Percentiles rank a stretch among this genome's conserved stretches.
phyloP scores from a whole-genome alignment of 371 early-diverging fungal species.

The Rhizoclosmatium hyalinum region DNA sequence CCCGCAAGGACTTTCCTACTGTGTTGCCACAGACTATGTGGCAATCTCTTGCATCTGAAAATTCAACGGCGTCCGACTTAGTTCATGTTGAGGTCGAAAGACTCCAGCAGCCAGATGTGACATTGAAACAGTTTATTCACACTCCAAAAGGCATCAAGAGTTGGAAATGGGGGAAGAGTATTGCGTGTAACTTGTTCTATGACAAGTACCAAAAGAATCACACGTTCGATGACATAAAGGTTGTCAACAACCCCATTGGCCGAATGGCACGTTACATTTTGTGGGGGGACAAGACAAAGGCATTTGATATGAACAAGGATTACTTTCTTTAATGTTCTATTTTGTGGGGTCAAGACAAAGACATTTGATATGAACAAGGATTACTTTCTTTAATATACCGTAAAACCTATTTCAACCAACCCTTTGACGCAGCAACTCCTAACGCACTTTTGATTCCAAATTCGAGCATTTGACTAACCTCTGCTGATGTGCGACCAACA shows the following conservation, averaged over 20 bases:
- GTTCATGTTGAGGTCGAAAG: not conserved
- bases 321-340: no score
- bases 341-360: not conserved
- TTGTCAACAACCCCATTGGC: conserved; percentile 18
- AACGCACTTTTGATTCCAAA: conserved; percentile 58
- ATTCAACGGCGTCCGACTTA: not conserved
- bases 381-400: not conserved
- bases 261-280: conserved; percentile 22
- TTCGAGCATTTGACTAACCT: conserved; percentile 44
- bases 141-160: not conserved
- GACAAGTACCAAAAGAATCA: not conserved
- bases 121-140: not conserved
- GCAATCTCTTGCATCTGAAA: not conserved
- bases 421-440: conserved; percentile 42
- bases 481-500: conserved; percentile 63
- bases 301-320: no score
- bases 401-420: not conserved
- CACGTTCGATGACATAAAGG: conserved; percentile 5
- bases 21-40: conserved; percentile 21
- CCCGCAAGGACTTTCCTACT: conserved; percentile 16
- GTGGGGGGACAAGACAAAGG: conserved; percentile 11
- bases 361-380: no score
- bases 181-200: conserved; percentile 22
- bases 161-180: not conserved
- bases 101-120: conserved; percentile 5